Base-by-base conservation (phyloP, 78 protist species). In the Trichosphaerium sp. region DNA sequence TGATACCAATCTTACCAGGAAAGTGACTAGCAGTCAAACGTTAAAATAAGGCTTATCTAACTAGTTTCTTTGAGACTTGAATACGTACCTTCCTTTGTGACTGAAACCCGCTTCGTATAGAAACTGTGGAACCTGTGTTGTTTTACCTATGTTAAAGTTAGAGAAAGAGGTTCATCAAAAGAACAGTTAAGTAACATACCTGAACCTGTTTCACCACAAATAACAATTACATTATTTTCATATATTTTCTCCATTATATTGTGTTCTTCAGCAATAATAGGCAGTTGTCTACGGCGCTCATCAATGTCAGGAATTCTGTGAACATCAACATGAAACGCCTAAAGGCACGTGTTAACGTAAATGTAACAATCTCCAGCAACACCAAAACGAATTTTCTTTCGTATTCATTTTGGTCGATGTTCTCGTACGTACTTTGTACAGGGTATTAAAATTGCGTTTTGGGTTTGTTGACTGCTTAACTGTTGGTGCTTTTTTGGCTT, bases 1-100 rank as follows among this genome's bases (percentile, higher is more conserved):
- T 98, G 23, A 92, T 78, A n/a, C 90, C 99, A 37, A 98, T 85
- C 59, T 74, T n/a, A 0, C 96, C 96, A 2, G 78, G 75, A 21
- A 26, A n/a, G n/a, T n/a, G n/a, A n/a, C n/a, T n/a, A n/a, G n/a
- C n/a, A n/a, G n/a, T n/a, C n/a, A n/a, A n/a, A n/a, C n/a, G n/a
- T n/a, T n/a, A n/a, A n/a, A n/a, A n/a, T n/a, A n/a, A n/a, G n/a
- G n/a, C n/a, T n/a, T n/a, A n/a, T n/a, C n/a, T n/a, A n/a, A n/a
- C n/a, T n/a, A n/a, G n/a, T n/a, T n/a, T n/a, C n/a, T n/a, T n/a
- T n/a, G n/a, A n/a, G n/a, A n/a, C n/a, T n/a, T n/a, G n/a, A n/a
- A n/a, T n/a, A n/a, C n/a, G n/a, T n/a, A n/a, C n/a, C 56, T 4
- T 7, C 62, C 81, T 15, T 41, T 31, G 68, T 65, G 60, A 5